A percentile compares a stretch with the other conserved stretches of the same genome.
Conservation (phyloP, 805 yeast species). For the Kodamaea kaohsiungensis region DNA sequence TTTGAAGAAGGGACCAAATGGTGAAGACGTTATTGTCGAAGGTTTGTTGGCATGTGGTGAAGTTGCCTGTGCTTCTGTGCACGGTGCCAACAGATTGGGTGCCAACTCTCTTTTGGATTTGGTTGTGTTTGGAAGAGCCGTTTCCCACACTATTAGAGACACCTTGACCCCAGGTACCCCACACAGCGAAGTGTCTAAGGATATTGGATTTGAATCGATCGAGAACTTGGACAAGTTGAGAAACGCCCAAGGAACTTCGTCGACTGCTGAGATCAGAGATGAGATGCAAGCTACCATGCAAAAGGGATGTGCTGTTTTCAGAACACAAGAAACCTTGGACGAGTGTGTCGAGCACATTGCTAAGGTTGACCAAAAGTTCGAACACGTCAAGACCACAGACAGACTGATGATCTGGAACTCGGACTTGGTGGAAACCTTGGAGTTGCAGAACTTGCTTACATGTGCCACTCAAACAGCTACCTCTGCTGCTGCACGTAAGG, state of each 20-base stretch:
- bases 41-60: conserved; percentile 98
- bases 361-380: conserved; percentile 71
- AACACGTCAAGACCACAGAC: conserved; percentile 83
- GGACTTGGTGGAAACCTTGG: conserved; percentile 93
- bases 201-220: conserved; percentile 85
- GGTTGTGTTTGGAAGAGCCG: conserved; percentile 98
- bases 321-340: conserved; percentile 89
- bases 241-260: conserved; percentile 75
- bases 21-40: conserved; percentile 88
- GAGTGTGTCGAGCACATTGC: conserved; percentile 83
- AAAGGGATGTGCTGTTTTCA: conserved; percentile 93
- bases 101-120: conserved; percentile 96
- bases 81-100: conserved; percentile 99
- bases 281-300: conserved; percentile 97
- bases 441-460: conserved; percentile 92
- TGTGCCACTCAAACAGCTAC: conserved; percentile 96
- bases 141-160: conserved; percentile 86
- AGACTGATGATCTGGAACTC: conserved; percentile 99
- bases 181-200: conserved; percentile 77
- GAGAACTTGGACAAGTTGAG: conserved; percentile 88
- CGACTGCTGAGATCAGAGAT: conserved; percentile 87
- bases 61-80: conserved; percentile 98
- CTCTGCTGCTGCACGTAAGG: conserved; percentile 92
- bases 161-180: conserved; percentile 86
- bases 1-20: conserved; percentile 75